Base-by-base conservation (phyloP, 2,329 filamentous ascomycete genomes). In the Fusarium ambrosium region DNA sequence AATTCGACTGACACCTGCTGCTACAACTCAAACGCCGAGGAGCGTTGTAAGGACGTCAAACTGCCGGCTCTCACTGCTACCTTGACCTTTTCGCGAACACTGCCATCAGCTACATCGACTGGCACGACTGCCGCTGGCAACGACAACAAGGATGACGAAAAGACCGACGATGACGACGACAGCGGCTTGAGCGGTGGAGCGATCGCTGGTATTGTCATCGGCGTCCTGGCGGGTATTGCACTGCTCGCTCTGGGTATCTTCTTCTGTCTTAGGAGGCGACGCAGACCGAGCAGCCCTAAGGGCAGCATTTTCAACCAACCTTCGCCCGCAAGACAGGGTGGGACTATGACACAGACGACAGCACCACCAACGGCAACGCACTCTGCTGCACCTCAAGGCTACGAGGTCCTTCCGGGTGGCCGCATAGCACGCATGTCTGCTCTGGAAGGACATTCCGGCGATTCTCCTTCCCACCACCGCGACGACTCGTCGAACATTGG, bases 1-100 rank as follows among this genome's bases (percentile, higher is more conserved):
- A 98, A 98, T 83, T 93, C 95, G 11, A 98, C 96, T 61, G 96
- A 98, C 82, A 97, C 95, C 4, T 99, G 97, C 86, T 99, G 97
- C 83, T 92, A 95, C 79, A 95, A 91, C 78, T 92, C 95, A 6
- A 88, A 95, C 71, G 92, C 93, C n/a, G 89, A 94, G 68, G 85
- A 85, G 29, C 90, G 92, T 73, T 99, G 97, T 82, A 85, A 89
- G 60, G 90, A 90, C 61, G 93, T 99, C n/a, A 87, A 89, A 29
- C 86, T 99, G 8, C 97, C 97, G 0, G 90, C 91, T 1, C 92
- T 95, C 58, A 91, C 91, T 16, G 89, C 93, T 13, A 92, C 92
- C 11, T 89, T 95, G 72, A 88, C 88, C 7, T 90, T 93, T 68
- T 83, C 86, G 8, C 87, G 18, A 86, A 86, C 2, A 80, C 41